Evolutionary conservation across 768 basidiomycete genomes (phyloP), one percentile per base, ranked within the genome.

Genomic region (Pholiota conissans): DNA sequence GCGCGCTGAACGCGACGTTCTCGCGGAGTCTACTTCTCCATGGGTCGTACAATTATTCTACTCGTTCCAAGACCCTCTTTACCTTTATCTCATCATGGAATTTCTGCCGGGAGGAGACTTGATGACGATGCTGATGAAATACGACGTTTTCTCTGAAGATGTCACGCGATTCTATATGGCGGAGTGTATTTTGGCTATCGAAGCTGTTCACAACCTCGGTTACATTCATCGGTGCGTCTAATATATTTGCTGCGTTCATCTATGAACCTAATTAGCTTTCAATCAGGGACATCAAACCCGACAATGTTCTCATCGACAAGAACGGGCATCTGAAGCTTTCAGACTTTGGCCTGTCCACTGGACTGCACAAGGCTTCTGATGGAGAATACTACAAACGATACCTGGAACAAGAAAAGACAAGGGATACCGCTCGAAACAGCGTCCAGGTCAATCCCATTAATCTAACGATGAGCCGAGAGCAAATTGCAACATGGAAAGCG

Each of bases 111-210:
- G 96, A 45, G 96, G 96, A n/a, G 96, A 99, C 71, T 79, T 99
- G 61, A 98, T 99, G 96, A 98, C 97, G 11, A 99, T 98, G 96
- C 79, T 99, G 65, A 99, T 99, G 89, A 98, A 98, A 74, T 98
- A 99, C 74, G 96, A 98, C 72, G 91, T 96, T 7, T 98, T 98
- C 76, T 93, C 93, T 6, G 97, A 98, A 73, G 96, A 98, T 69
- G 96, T 98, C 34, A 95, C 94, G 28, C 88, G 96, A 57, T 98
- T 99, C 75, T 99, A 99, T 73, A 97, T 99, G 86, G 96, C 96
- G 24, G 96, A 99, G 73, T 97, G 95, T 70, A 93, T 98, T 59
- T 81, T 98, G 26, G 96, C 96, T 18, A 97, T 99, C 58, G 95
- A 99, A 71, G 97, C 95, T 2, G 95, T 99, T 1, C 96, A 99